Base-by-base conservation (phyloP, 2,329 filamentous ascomycete genomes). In the Colletotrichum scovillei region DNA sequence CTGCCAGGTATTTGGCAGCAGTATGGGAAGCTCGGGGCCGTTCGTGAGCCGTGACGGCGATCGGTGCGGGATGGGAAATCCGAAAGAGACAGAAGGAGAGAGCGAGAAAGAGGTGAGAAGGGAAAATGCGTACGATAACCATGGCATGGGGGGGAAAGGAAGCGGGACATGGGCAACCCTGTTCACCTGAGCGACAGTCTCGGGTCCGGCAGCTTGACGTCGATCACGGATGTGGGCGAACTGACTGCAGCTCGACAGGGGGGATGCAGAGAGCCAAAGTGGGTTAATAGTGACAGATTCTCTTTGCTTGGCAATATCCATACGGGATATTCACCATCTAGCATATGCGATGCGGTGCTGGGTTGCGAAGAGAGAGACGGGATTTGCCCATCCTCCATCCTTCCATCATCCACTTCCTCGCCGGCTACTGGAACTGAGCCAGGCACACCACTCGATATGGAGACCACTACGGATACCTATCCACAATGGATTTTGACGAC, bases 221-320 rank as follows among this genome's bases (percentile, higher is more conserved):
- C 67, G 60, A 73, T 70, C 67, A 70, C 55, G 46, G 67, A 55
- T 56, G 55, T 56, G 55, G 30, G 60, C 70, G 69, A 63, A 63
- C 30, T 49, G 62, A 52, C 28, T 60, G 53, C 42, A 56, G 49
- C 28, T 53, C 9, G 58, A 30, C 70, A 63, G 55, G 59, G 65
- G 66, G 59, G 53, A 35, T 55, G 38, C n/a, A 42, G 16, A 22
- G 55, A 49, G 26, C 38, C 32, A 35, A 49, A 42, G 62, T 55
- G 62, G 62, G n/a, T 26, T 14, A 56, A 26, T 24, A 56, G 19
- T 26, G 53, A 24, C 22, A 35, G 28, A 22, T 30, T 59, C 56
- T 60, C 56, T 24, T 56, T n/a, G 53, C 53, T 56, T 56, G 42
- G 42, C 42, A 19, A 49, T 49, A 49, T 22, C 16, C 19, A 49